Conservation (phyloP, 2,329 filamentous ascomycete genomes). For the Aspergillus ustus region DNA sequence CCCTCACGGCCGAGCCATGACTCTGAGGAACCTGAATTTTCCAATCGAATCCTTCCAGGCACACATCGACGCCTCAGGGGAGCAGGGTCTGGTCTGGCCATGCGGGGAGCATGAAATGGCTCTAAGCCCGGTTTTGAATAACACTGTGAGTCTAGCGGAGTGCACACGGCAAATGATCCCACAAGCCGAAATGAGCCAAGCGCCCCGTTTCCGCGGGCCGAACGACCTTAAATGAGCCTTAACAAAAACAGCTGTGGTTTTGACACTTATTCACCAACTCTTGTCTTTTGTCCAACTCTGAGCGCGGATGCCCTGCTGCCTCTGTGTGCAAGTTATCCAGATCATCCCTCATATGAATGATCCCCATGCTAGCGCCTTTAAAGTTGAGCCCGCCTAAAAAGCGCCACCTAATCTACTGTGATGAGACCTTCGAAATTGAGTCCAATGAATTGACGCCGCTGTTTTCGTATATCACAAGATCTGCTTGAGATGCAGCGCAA, state of each 20-base stretch:
- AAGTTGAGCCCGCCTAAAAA: not conserved
- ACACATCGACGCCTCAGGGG: too few relatives aligned
- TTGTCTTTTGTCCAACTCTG: not conserved
- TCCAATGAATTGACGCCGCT: too few relatives aligned
- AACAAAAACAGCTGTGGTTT: not conserved
- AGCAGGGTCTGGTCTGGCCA: not conserved
- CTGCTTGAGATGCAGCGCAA: too few relatives aligned
- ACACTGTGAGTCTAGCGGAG: not conserved
- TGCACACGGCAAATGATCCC: not conserved
- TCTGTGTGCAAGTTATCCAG: not conserved
- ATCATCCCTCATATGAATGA: not conserved
- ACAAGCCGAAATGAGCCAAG: not conserved
- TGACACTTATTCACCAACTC: not conserved
- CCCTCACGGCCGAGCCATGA: too few relatives aligned
- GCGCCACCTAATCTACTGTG: not conserved
- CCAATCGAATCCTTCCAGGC: not conserved
- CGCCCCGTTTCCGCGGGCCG: not conserved
- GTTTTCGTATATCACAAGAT: too few relatives aligned
- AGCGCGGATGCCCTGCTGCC: not conserved
- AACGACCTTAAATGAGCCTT: not conserved
- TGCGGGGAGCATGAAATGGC: not conserved
- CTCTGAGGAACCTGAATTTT: not conserved
- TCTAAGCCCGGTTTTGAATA: too few relatives aligned
- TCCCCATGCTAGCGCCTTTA: not conserved
- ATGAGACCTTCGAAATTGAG: not conserved